Conservation (phyloP, 495 filamentous ascomycete species). For the Cercophora sp. region DNA sequence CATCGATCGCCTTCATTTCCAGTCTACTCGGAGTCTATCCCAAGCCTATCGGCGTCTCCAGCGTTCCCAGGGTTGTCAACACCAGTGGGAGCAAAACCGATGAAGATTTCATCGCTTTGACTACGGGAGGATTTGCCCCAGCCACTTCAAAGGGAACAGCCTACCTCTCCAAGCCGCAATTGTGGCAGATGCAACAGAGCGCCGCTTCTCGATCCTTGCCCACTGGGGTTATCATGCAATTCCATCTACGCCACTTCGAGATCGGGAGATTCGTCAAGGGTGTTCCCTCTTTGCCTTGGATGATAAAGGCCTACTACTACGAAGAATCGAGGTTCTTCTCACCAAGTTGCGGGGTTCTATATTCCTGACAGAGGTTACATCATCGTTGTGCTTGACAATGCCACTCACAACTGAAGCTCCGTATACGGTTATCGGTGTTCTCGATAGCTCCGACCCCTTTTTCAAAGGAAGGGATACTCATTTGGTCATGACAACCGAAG, state of each 20-base stretch:
- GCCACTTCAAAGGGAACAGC: background rate
- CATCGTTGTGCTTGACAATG: background rate
- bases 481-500: background rate
- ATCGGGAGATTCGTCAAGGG: no score
- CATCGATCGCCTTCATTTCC: background rate
- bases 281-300: no score
- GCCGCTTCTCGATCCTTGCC: no score
- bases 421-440: background rate
- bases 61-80: background rate
- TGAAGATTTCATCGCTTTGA: background rate
- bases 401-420: background rate
- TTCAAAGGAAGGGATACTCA: background rate
- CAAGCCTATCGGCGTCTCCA: background rate
- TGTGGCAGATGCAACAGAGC: no score
- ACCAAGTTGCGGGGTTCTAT: background rate
- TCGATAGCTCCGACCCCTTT: background rate
- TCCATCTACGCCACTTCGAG: background rate
- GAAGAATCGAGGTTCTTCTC: background rate
- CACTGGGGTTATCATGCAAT: background rate
- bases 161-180: background rate
- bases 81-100: background rate
- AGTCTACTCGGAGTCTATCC: background rate
- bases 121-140: background rate
- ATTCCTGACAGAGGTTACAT: background rate
- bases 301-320: background rate